phyloP scores from a whole-genome alignment of 2,329 filamentous ascomycete species.

The Hawksworthiomyces lignivorus region DNA sequence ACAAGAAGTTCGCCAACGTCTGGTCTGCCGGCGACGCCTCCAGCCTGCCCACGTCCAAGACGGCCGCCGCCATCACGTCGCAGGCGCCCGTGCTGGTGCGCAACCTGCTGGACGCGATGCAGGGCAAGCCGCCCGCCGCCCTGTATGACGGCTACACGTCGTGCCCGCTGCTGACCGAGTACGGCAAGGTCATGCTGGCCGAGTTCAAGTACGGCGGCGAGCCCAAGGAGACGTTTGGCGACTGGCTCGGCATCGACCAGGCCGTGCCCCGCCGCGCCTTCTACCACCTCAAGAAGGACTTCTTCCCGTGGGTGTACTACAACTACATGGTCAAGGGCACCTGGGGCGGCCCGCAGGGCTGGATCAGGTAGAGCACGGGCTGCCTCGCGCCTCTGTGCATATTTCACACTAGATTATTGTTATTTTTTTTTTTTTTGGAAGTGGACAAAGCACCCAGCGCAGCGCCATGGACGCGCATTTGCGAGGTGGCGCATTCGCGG shows the following conservation, averaged over 20 bases:
- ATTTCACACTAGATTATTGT: too few relatives aligned
- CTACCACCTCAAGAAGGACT: constrained; percentile 38
- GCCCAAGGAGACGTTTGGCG: constrained; percentile 36
- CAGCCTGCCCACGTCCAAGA: constrained; percentile 48
- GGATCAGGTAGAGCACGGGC: too few relatives aligned
- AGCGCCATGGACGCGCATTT: too few relatives aligned
- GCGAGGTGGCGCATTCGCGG: too few relatives aligned
- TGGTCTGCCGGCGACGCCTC: constrained; percentile 54
- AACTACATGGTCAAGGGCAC: constrained; percentile 46
- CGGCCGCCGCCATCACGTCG: constrained; percentile 35
- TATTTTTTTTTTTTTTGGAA: too few relatives aligned
- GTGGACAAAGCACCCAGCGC: too few relatives aligned
- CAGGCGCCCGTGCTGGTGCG: constrained; percentile 35
- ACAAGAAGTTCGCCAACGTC: constrained; percentile 47
- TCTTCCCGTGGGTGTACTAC: constrained; percentile 50
- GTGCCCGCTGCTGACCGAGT: constrained; percentile 37
- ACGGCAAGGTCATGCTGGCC: constrained; percentile 37
- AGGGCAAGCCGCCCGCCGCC: constrained; percentile 24
- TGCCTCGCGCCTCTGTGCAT: too few relatives aligned
- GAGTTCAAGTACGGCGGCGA: constrained; percentile 41
- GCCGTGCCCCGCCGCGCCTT: constrained; percentile 29
- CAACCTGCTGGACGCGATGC: constrained; percentile 30
- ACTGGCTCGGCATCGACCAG: constrained; percentile 26
- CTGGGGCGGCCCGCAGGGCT: constrained; percentile 47
- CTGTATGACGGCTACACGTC: constrained; percentile 37